Base-by-base conservation (phyloP, 805 yeast genomes). In the Sugiyamaella americana region DNA sequence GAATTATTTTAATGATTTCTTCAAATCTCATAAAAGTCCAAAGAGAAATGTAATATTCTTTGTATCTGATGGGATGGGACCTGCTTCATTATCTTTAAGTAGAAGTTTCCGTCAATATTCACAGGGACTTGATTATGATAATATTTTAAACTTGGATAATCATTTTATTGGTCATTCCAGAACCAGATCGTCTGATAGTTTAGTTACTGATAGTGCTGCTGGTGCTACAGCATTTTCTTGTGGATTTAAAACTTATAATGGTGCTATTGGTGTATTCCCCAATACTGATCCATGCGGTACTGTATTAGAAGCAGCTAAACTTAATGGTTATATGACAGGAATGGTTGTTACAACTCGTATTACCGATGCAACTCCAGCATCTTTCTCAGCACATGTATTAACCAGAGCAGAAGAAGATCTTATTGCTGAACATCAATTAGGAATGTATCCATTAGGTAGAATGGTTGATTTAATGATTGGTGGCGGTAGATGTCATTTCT, bases 21-120 rank as follows among this genome's bases (percentile, higher is more conserved):
- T 44, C 26, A 34, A 44, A 18, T 16, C 44, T 5, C 42, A 44
- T 19, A 32, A 23, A 11, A 44, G 43, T 30, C 37, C 42, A 21
- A 85, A 84, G 70, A 81, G 78, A 58, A 87, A 87, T 58, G 75
- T 88, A 47, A 83, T 87, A 44, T 86, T 87, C 70, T 80, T 87
- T 77, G 95, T 87, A 26, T 82, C 94, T 2, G 96, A 87, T 64
- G 96, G 96, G n/a, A 87, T 87, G 83, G 96, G 96, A 0, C 96
- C 96, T 2, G 83, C 95, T 0, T 82, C 94, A 1, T 66, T 87
- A 48, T 82, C 93, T 2, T 66, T 87, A 62, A 80, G 96, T 1
- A 74, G 96, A 51, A 78, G 84, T 19, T 88, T 77, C 68, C 74
- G 74, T 49, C 95, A 87, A 61, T 69, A 64, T 58, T 66, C 79